These are phyloP conservation scores for Kwoniella dejecticola DNA, from an alignment of 768 basidiomycete genomes.

Conservation along the genomic window DNA sequence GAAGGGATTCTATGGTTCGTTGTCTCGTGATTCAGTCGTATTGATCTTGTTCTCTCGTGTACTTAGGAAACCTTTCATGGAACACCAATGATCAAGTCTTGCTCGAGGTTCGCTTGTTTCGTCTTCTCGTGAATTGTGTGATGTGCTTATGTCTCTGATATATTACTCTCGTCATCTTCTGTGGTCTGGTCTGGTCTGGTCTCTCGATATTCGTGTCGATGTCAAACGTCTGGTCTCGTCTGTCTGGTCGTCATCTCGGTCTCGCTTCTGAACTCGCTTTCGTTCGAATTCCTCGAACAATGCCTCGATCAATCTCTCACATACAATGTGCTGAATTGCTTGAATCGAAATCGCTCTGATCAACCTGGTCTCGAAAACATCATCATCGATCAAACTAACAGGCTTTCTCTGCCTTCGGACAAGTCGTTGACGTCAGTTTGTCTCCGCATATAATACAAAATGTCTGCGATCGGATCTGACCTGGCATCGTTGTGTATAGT, in stretches of 20 bases:
- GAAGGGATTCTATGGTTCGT: conserved; percentile 20
- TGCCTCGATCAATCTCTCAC: background rate
- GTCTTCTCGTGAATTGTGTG: conserved; percentile 24
- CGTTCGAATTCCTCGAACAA: background rate
- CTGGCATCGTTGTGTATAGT: conserved; percentile 59
- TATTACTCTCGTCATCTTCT: conserved; percentile 14
- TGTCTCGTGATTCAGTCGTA: background rate
- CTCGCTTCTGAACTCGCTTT: too few relatives aligned
- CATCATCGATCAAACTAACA: conserved; percentile 54
- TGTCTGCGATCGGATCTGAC: background rate
- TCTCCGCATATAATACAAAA: background rate
- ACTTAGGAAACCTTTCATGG: conserved; percentile 56
- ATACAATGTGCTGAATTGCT: background rate
- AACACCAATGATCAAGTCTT: conserved; percentile 86
- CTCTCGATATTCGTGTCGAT: too few relatives aligned
- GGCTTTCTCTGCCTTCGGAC: conserved; percentile 81
- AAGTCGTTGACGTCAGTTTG: conserved; percentile 85
- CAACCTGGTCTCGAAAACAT: background rate
- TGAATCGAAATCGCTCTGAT: background rate
- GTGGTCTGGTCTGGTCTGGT: conserved; percentile 9
- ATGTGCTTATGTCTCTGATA: conserved; percentile 34
- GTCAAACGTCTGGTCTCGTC: too few relatives aligned
- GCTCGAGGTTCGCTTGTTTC: conserved; percentile 68
- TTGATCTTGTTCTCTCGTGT: background rate
- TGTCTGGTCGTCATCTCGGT: too few relatives aligned